Base-by-base conservation (phyloP, 2,329 filamentous ascomycete species). In the Cercospora berteroae region DNA sequence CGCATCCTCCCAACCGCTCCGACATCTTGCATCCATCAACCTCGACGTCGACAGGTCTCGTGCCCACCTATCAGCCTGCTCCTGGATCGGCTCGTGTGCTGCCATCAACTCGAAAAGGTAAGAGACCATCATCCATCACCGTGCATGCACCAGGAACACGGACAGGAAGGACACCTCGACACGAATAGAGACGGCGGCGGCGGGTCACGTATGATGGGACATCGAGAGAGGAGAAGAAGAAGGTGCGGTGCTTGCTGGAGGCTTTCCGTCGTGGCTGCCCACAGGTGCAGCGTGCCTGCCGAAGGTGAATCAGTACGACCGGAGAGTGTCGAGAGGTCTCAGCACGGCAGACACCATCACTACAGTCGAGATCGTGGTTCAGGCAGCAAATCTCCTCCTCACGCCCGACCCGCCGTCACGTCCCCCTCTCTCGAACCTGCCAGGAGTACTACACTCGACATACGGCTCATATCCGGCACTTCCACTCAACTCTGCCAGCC, bases 31-130 rank as follows among this genome's bases (percentile, higher is more conserved):
- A 56, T 42, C 59, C 62, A 39, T 33, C 67, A 18, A 33, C 64
- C 42, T 61, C 55, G 52, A 65, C 67, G 18, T 63, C 63, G 57
- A 42, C 60, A 60, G 65, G 61, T 72, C 69, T 69, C 64, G 70
- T 70, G 68, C 66, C 60, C 58, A 42, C 42, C 61, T 36, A 42
- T 60, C 50, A 13, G 20, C 56, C 23, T 31, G 36, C 33, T 64
- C 60, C 57, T 60, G 39, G 63, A 65, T 57, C 56, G 63, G 39
- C 56, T 52, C 39, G 42, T 64, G 61, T 64, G 61, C 61, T 64
- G 44, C 50, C 31, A 42, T 39, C 42, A 50, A 60, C 27, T 20
- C 55, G 16, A n/a, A n/a, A 55, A 60, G 63, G 63, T 65, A 65
- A 65, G 63, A 50, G 8, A 58, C 12, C 62, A 13, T 20, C 39